Conservation (phyloP, 108 stramenopile genomes). For the Cyclotella sp. region DNA sequence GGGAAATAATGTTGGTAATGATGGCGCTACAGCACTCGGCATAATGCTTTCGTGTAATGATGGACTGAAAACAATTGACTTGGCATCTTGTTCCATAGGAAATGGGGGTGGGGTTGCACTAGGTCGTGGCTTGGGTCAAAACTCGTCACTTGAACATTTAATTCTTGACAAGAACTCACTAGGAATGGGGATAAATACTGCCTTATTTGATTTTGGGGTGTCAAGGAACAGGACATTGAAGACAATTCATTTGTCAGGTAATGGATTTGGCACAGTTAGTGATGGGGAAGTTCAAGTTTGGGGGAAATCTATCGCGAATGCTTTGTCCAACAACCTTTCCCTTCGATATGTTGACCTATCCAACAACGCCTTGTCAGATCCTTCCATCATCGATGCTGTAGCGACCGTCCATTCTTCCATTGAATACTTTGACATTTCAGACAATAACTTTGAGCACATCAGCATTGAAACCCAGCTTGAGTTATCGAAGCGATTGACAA, state of each 20-base stretch:
- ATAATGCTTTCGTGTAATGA: slow-evolving; percentile 7
- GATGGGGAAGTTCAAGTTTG: not conserved
- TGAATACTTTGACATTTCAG: slow-evolving; percentile 17
- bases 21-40: slow-evolving; percentile 22
- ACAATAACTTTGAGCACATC: slow-evolving; percentile 26
- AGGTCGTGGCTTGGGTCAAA: slow-evolving; percentile 6
- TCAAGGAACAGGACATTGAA: slow-evolving; percentile 4
- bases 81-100: slow-evolving; percentile 23
- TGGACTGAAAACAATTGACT: not conserved
- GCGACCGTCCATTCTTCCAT: slow-evolving; percentile 3
- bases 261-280: not conserved
- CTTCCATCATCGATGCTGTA: slow-evolving; percentile 21
- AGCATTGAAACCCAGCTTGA: slow-evolving; percentile 25
- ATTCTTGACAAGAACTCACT: slow-evolving; percentile 21
- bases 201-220: slow-evolving; percentile 8
- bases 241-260: slow-evolving; percentile 9
- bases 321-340: not conserved
- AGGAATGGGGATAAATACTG: not conserved
- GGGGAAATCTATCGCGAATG: slow-evolving; percentile 10
- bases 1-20: slow-evolving; percentile 15
- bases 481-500: slow-evolving; percentile 12
- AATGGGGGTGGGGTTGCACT: slow-evolving; percentile 15
- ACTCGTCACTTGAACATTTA: slow-evolving; percentile 8
- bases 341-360: slow-evolving; percentile 19
- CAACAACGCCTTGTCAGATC: slow-evolving; percentile 19